Evolutionary conservation across 306 rosid genomes (phyloP), one percentile per base, ranked within the genome.

Genomic region (Castanospermum australe): DNA sequence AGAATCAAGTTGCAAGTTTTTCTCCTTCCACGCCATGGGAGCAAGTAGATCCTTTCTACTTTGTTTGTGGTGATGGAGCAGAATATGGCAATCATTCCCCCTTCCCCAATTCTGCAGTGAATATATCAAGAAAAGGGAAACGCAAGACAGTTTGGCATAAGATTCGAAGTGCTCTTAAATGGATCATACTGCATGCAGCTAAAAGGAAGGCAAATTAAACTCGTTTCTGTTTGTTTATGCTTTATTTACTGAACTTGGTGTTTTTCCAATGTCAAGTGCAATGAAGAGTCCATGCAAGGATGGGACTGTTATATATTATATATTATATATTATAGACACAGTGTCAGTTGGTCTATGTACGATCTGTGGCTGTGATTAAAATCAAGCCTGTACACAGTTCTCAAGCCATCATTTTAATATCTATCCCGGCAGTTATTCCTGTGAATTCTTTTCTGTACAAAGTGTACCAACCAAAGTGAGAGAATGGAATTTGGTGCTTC

Each of bases 81-180:
- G 80, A 76, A 63, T 9, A 2, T 65, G 45, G 54, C 50, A 25
- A 65, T 13, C 22, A 9, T 21, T 65, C 6, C 3, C 11, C 41
- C 41, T 18, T 66, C 22, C 42, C 21, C 0, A 47, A 39, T 30
- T 41, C 20, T 18, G 28, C 20, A 50, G 11, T 15, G 50, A 20
- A 66, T 62, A 38, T 8, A 24, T 2, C 70, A 22, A 47, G 69
- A 64, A 59, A 22, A 24, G 66, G 82, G 62, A 84, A 70, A 28
- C 47, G 57, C 70, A 91, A 76, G 73, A 87, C 71, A 15, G n/a
- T 78, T 14, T 84, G 90, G 89, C 50, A 67, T 4, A 85, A 75
- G 82, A 48, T 86, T 44, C 75, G 80, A 38, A 77, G 13, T 13
- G 77, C 68, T 17, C 12, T 89, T 35, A 87, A 76, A 69, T 57